Conservation (phyloP, 2,329 filamentous ascomycete genomes). For the Penicillium capsulatum region DNA sequence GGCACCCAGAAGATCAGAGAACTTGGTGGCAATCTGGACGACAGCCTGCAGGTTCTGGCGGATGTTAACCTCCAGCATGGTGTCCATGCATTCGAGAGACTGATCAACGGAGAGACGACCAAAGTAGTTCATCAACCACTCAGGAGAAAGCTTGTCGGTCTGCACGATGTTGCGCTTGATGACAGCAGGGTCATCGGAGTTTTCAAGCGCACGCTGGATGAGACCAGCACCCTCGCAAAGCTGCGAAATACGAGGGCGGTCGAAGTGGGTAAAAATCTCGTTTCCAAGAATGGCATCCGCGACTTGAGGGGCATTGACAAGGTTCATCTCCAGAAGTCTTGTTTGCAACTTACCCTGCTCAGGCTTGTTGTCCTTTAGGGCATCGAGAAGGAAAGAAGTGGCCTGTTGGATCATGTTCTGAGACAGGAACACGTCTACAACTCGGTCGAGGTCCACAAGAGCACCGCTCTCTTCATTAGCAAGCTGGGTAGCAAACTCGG, state of each 20-base stretch:
- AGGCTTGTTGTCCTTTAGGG: constrained; percentile 87
- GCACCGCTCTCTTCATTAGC: constrained; percentile 85
- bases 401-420: constrained; percentile 97
- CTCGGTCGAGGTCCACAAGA: constrained; percentile 85
- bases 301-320: constrained; percentile 93
- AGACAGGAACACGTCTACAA: constrained; percentile 96
- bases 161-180: constrained; percentile 87
- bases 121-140: constrained; percentile 91
- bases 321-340: constrained; percentile 93
- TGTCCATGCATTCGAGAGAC: constrained; percentile 86
- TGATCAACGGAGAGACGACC: constrained; percentile 93
- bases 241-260: constrained; percentile 80
- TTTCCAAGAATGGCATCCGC: constrained; percentile 97
- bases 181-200: constrained; percentile 83
- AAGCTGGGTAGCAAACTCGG: constrained; percentile 88
- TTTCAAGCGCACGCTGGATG: constrained; percentile 80
- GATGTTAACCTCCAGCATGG: constrained; percentile 95
- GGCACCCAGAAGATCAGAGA: constrained; percentile 90
- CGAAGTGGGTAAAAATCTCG: constrained; percentile 97
- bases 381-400: constrained; percentile 95
- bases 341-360: constrained; percentile 94
- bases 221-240: constrained; percentile 93
- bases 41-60: constrained; percentile 94
- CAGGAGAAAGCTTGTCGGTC: constrained; percentile 78
- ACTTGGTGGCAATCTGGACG: constrained; percentile 94